phyloP scores from a whole-genome alignment of 345 rosid genomes.

The Conringia planisiliqua region DNA sequence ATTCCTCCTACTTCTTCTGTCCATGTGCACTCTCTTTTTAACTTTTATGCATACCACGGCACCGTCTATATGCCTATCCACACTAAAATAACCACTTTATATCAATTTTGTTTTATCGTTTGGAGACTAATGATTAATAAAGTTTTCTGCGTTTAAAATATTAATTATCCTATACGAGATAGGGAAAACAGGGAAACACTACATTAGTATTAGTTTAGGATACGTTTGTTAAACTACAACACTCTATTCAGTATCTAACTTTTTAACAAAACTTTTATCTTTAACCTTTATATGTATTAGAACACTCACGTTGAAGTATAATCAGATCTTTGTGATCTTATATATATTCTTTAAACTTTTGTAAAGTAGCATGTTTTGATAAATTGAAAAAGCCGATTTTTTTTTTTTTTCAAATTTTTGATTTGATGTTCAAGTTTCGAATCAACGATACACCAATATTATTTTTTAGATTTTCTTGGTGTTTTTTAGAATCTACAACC shows the following conservation, averaged over 20 bases:
- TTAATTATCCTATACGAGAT: neutral
- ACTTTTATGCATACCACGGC: conserved; percentile 4
- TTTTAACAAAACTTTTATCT: neutral
- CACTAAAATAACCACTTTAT: neutral
- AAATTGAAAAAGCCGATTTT: neutral
- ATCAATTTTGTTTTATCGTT: neutral
- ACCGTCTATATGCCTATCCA: conserved; percentile 29
- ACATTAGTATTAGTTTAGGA: neutral
- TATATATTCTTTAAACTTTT: neutral
- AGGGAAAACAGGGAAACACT: neutral
- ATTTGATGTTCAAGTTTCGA: neutral
- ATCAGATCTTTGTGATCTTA: neutral
- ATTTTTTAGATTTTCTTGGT: neutral
- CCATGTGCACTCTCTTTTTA: conserved; percentile 8
- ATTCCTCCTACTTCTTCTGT: conserved; percentile 21
- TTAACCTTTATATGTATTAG: neutral
- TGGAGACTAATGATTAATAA: neutral
- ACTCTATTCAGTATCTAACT: neutral
- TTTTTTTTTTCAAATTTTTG: neutral
- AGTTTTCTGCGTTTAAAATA: neutral
- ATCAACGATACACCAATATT: neutral
- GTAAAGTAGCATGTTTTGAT: neutral
- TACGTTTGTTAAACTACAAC: neutral
- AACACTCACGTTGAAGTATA: neutral
- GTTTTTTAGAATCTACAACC: neutral